These are phyloP conservation scores for Aegilops umbellulata DNA, from an alignment of 176 grass and related monocot genomes.

Conservation along the genomic window DNA sequence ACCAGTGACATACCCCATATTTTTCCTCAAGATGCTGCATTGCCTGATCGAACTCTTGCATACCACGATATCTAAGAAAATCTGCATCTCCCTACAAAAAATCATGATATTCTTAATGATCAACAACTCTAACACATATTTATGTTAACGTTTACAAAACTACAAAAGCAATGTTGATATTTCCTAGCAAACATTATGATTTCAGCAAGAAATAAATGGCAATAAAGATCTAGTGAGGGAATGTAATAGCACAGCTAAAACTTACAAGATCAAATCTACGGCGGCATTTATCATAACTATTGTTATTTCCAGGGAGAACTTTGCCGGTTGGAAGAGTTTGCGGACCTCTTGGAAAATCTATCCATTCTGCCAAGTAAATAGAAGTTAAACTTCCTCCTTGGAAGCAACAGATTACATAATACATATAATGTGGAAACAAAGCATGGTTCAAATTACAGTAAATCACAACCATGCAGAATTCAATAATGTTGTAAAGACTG, in stretches of 20 bases:
- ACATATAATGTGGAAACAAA: not conserved
- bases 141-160: conserved; percentile 8
- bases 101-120: not conserved
- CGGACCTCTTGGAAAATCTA: conserved; percentile 87
- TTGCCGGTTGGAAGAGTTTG: conserved; percentile 68
- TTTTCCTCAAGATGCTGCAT: conserved; percentile 94
- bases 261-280: conserved; percentile 95
- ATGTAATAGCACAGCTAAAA: conserved; percentile 31
- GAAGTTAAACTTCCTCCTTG: not conserved
- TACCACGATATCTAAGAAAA: conserved; percentile 81
- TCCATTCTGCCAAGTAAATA: conserved; percentile 81
- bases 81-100: conserved; percentile 77
- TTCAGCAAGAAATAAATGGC: conserved; percentile 5
- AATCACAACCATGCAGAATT: conserved; percentile 6
- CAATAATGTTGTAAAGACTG: conserved; percentile 64
- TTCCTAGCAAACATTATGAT: conserved; percentile 5
- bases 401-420: conserved; percentile 1
- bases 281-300: conserved; percentile 95
- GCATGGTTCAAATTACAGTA: not conserved
- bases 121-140: not conserved
- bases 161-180: conserved; percentile 11
- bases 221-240: conserved; percentile 7
- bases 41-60: conserved; percentile 93
- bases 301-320: conserved; percentile 77
- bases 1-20: conserved; percentile 59